Conservation (phyloP, 1,139 yeast genomes). For the Nakaseomyces glabratus region DNA sequence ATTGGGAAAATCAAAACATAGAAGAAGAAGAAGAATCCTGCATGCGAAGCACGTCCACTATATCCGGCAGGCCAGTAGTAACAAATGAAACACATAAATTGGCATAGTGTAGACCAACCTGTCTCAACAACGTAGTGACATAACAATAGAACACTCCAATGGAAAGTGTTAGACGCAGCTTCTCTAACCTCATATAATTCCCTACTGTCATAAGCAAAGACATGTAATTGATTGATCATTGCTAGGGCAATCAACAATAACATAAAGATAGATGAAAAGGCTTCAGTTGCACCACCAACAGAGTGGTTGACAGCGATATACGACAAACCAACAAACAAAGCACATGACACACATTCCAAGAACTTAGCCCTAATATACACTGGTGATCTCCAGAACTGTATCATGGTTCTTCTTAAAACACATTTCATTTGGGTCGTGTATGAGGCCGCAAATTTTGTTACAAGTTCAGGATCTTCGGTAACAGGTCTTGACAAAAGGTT, state of each 20-base stretch:
- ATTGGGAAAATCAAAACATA: conserved; percentile 39
- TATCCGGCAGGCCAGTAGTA: conserved; percentile 39
- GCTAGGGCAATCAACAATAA: conserved; percentile 44
- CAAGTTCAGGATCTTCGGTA: conserved; percentile 29
- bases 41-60: conserved; percentile 33
- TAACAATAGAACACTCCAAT: conserved; percentile 41
- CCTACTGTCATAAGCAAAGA: conserved; percentile 39
- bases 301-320: conserved; percentile 36
- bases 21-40: conserved; percentile 39
- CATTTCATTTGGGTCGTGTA: conserved; percentile 34
- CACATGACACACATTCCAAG: conserved; percentile 40
- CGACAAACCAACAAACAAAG: conserved; percentile 46
- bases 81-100: conserved; percentile 33
- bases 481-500: conserved; percentile 23
- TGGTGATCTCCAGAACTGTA: conserved; percentile 45
- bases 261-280: conserved; percentile 50
- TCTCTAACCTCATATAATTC: conserved; percentile 56
- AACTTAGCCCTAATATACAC: conserved; percentile 42
- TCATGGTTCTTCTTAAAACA: conserved; percentile 36
- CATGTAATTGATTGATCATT: conserved; percentile 48
- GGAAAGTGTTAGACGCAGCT: conserved; percentile 53
- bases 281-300: conserved; percentile 41
- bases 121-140: conserved; percentile 37
- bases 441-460: conserved; percentile 33
- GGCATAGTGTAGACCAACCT: conserved; percentile 40